Evolutionary conservation across 2,329 filamentous ascomycete species (phyloP).

Genomic region (Rhynchosporium graminicola): DNA sequence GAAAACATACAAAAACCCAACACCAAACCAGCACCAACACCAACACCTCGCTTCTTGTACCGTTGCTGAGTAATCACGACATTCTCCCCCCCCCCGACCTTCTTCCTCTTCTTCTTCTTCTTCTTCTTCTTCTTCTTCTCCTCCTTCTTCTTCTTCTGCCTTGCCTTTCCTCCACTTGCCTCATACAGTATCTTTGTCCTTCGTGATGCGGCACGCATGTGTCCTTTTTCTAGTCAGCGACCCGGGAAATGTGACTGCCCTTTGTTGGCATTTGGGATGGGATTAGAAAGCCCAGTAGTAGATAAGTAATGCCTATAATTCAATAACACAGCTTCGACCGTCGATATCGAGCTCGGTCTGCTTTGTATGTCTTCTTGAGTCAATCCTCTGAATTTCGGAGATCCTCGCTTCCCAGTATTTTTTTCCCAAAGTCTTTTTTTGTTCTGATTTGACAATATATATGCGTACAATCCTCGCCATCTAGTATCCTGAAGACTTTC

Average conservation of each 20-base stretch:
- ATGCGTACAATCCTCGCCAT: background rate
- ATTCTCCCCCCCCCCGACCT: background rate
- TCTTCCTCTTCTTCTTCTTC: background rate
- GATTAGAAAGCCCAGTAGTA: too few species aligned
- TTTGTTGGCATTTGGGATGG: too few species aligned
- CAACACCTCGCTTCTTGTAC: too few species aligned
- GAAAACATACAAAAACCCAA: background rate
- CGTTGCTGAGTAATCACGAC: background rate
- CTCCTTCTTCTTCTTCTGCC: background rate
- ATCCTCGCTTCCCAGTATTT: too few species aligned
- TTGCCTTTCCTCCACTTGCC: background rate
- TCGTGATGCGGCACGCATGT: background rate
- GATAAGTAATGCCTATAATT: too few species aligned
- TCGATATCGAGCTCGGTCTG: too few species aligned
- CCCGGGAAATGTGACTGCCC: background rate
- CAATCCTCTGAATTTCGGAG: too few species aligned
- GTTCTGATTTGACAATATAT: too few species aligned
- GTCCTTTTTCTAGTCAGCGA: background rate
- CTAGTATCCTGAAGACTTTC: background rate
- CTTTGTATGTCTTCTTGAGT: too few species aligned
- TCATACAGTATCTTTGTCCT: background rate
- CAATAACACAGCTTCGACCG: too few species aligned
- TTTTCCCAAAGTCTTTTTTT: too few species aligned
- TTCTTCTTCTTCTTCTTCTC: background rate
- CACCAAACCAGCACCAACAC: too few species aligned